Evolutionary conservation across 2,329 filamentous ascomycete species (phyloP), one percentile per base, ranked within the genome.

Genomic region (Whalleya microplaca): DNA sequence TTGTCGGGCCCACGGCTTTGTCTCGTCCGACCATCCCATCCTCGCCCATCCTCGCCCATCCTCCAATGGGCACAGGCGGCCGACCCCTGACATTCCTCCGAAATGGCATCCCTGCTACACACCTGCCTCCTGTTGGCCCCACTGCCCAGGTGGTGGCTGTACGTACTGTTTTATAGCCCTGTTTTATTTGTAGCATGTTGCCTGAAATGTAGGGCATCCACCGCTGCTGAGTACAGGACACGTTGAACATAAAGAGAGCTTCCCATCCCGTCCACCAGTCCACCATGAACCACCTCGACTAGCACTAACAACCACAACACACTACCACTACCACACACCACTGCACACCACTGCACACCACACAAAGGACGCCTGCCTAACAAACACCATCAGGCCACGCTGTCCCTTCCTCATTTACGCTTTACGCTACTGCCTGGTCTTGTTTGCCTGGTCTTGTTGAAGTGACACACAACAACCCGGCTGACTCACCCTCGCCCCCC

Each of bases 241-340:
- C 62, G 59, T 64, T 62, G 55, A 64, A 62, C 59, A 64, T 64
- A 64, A 64, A 64, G 62, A 60, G 62, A 53, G 42, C 27, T 53
- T 40, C 41, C 10, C 29, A 41, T 56, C 37, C 47, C 53, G 47
- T 55, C 60, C 51, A 53, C 48, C 49, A 46, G 48, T 44, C 46
- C 41, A 21, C 32, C 21, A 18, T 47, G 12, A 29, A 27, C 37
- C 16, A 46, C 12, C 43, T n/a, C n/a, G n/a, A n/a, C n/a, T n/a
- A 50, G 29, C 48, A 55, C 48, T 51, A 37, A 12, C 43, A 51
- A 40, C 18, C 41, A 45, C 21, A 41, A 19, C 27, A 45, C 45
- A 55, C 40, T n/a, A 48, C 18, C 21, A 23, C 23, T 12, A 41
- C 48, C 48, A 45, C 45, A 8, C 41, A 29, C 29, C 41, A 29